A percentile compares a stretch with the other conserved stretches of the same genome.
Conservation (phyloP, 139 green algal genomes). For the Zygnema cylindricum region DNA sequence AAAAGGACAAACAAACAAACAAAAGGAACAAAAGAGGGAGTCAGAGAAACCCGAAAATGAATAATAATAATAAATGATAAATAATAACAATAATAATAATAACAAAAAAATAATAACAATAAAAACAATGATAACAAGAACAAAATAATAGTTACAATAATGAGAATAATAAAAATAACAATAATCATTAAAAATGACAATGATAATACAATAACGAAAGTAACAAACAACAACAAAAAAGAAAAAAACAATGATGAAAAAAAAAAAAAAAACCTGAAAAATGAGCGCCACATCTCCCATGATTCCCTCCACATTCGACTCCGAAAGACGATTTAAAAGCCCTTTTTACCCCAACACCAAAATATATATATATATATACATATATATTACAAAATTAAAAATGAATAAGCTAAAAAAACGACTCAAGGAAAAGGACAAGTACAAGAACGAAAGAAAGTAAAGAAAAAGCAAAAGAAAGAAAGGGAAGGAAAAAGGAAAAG, state of each 20-base stretch:
- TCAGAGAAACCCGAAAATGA: too few species aligned
- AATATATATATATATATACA: background rate
- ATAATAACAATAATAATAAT: too few species aligned
- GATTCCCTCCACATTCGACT: constrained; percentile 65
- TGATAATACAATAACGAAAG: background rate
- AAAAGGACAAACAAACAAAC: too few species aligned
- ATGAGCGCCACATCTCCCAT: constrained; percentile 35
- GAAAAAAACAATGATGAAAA: background rate
- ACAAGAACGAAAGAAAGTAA: background rate
- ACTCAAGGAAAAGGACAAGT: background rate
- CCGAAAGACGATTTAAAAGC: constrained; percentile 61
- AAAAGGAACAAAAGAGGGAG: too few species aligned
- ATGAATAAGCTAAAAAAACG: background rate
- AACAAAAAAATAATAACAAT: too few species aligned
- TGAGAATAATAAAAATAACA: constrained; percentile 29
- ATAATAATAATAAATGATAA: too few species aligned
- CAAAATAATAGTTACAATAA: too few species aligned
- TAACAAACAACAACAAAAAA: background rate
- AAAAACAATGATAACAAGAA: too few species aligned
- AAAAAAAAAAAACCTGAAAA: constrained; percentile 38
- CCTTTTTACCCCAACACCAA: background rate
- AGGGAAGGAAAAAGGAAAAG: background rate
- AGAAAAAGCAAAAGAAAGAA: background rate
- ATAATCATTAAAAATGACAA: background rate
- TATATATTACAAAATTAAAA: background rate